A percentile compares a stretch with the other conserved stretches of the same genome.
Evolutionary conservation across 2,329 filamentous ascomycete genomes (phyloP).

Genomic region (Talaromyces piceae): DNA sequence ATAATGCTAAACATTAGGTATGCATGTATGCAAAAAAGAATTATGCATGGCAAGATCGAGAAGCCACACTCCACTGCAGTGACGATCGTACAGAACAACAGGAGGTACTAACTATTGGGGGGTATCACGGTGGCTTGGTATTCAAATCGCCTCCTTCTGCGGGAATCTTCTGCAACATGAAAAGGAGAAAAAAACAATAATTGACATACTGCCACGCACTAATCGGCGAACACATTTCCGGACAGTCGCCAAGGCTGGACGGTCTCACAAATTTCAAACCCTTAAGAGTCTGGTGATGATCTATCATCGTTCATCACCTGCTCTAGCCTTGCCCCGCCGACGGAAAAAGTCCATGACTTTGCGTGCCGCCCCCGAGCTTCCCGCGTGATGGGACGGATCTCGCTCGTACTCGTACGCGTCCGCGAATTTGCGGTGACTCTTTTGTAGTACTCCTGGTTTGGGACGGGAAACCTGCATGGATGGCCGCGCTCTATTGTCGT

Average conservation of each 20-base stretch:
- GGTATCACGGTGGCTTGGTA: constrained; percentile 30
- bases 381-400: constrained; percentile 57
- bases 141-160: constrained; percentile 30
- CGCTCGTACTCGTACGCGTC: constrained; percentile 76
- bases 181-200: too few relatives aligned
- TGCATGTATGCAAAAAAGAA: constrained; percentile 21
- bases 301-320: constrained; percentile 35
- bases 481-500: constrained; percentile 33
- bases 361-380: constrained; percentile 78
- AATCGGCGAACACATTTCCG: too few relatives aligned
- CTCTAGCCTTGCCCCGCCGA: constrained; percentile 69
- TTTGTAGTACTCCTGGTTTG: constrained; percentile 61
- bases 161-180: constrained; percentile 14
- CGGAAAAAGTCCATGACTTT: constrained; percentile 99
- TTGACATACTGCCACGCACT: too few relatives aligned
- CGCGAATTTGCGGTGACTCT: constrained; percentile 76
- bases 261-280: not conserved
- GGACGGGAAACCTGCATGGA: constrained; percentile 34
- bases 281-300: not conserved
- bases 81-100: constrained; percentile 29
- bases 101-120: constrained; percentile 26
- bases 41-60: constrained; percentile 20
- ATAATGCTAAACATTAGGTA: constrained; percentile 31
- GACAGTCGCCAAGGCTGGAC: not conserved
- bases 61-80: constrained; percentile 15